phyloP scores from a whole-genome alignment of 352 stramenopile species.

The Pythium scleroteichum region DNA sequence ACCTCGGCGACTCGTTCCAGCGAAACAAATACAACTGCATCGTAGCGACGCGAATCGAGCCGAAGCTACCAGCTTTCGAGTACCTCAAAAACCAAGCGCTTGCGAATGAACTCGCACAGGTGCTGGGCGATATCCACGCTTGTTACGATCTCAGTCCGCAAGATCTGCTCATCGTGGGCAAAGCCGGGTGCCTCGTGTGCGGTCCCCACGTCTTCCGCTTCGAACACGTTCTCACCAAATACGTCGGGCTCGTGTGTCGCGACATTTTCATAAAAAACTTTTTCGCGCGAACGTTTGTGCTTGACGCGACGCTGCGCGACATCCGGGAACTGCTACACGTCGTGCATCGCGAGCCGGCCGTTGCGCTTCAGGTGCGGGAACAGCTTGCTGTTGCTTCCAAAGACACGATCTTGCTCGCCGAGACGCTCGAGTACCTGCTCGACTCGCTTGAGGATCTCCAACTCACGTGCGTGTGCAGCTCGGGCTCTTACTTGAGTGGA shows the following conservation, averaged over 20 bases:
- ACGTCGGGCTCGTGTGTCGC: slow-evolving; percentile 95
- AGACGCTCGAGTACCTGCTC: slow-evolving; percentile 95
- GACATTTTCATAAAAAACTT: slow-evolving; percentile 99
- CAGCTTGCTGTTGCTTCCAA: slow-evolving; percentile 92
- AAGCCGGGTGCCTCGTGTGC: slow-evolving; percentile 91
- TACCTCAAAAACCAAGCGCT: slow-evolving; percentile 95
- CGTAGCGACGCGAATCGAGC: slow-evolving; percentile 95
- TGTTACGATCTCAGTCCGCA: slow-evolving; percentile 95
- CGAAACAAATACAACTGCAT: slow-evolving; percentile 98
- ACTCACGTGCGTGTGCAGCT: slow-evolving; percentile 41
- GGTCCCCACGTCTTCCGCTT: slow-evolving; percentile 96
- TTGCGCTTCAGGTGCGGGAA: slow-evolving; percentile 85
- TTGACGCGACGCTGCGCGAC: slow-evolving; percentile 96
- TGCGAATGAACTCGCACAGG: slow-evolving; percentile 96
- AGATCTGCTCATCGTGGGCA: slow-evolving; percentile 95
- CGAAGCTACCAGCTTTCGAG: slow-evolving; percentile 93
- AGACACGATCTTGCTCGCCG: slow-evolving; percentile 95
- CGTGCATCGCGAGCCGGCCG: slow-evolving; percentile 84
- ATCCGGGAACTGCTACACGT: slow-evolving; percentile 90
- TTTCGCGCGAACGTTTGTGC: slow-evolving; percentile 95
- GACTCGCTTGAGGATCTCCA: slow-evolving; percentile 94
- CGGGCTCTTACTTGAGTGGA: slow-evolving; percentile 15
- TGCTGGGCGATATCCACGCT: slow-evolving; percentile 92
- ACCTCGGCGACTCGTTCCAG: slow-evolving; percentile 93
- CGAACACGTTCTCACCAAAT: slow-evolving; percentile 94